Evolutionary conservation across 495 filamentous ascomycete species (phyloP).

Genomic region (Aspergillus nanangensis): DNA sequence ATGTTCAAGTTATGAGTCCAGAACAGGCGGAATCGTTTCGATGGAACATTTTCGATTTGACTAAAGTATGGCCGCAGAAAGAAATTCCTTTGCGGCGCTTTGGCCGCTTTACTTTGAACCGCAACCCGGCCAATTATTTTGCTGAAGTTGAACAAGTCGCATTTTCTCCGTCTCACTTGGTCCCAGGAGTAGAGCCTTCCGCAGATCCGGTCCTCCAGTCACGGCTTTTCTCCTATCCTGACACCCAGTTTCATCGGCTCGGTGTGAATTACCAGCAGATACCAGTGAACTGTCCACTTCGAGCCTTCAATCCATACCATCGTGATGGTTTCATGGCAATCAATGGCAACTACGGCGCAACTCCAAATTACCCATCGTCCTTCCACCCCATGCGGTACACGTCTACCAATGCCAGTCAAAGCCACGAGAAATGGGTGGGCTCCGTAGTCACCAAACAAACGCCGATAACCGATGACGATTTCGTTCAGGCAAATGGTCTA

Average conservation of each 20-base stretch:
- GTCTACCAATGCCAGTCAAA: slow-evolving; percentile 51
- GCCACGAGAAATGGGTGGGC: slow-evolving; percentile 61
- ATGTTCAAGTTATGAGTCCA: slow-evolving; percentile 65
- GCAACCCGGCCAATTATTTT: slow-evolving; percentile 68
- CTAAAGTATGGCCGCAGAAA: slow-evolving; percentile 67
- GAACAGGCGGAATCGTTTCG: slow-evolving; percentile 67
- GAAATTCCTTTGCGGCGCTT: slow-evolving; percentile 65
- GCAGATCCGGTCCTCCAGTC: slow-evolving; percentile 77
- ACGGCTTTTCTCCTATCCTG: slow-evolving; percentile 79
- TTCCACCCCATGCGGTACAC: slow-evolving; percentile 57
- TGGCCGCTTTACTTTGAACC: slow-evolving; percentile 65
- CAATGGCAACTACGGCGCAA: slow-evolving; percentile 65
- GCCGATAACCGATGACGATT: slow-evolving; percentile 54
- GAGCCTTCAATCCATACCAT: slow-evolving; percentile 68
- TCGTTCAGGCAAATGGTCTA: slow-evolving; percentile 58
- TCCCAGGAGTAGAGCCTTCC: slow-evolving; percentile 68
- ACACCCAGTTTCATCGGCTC: slow-evolving; percentile 74
- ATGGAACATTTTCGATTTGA: slow-evolving; percentile 75
- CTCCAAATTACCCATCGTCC: slow-evolving; percentile 64
- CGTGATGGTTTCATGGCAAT: slow-evolving; percentile 70
- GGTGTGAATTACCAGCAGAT: slow-evolving; percentile 83
- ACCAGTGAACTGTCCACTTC: slow-evolving; percentile 69
- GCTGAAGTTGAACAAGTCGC: slow-evolving; percentile 82
- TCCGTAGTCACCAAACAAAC: slow-evolving; percentile 39
- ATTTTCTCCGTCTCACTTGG: slow-evolving; percentile 77